Conservation (phyloP, 345 rosid genomes). For the Populus pruinosa region DNA sequence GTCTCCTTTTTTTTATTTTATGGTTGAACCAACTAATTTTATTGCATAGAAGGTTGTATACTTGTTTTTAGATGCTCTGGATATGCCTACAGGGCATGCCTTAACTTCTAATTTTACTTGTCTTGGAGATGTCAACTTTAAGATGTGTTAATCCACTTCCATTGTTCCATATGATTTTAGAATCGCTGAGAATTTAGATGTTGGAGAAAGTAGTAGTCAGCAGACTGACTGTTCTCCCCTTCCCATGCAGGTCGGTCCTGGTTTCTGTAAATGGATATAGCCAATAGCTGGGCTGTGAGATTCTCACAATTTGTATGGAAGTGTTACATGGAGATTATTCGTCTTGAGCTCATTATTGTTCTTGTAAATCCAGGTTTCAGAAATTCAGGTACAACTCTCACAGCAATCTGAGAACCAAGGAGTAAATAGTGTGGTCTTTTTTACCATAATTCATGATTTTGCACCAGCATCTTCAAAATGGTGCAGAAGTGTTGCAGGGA, state of each 20-base stretch:
- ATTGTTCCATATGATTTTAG: not conserved
- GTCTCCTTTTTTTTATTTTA: too few relatives aligned
- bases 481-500: not conserved
- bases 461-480: not conserved
- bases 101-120: not conserved
- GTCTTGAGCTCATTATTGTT: not conserved
- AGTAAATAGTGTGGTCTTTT: not conserved
- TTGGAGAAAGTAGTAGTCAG: not conserved
- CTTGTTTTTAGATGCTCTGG: not conserved
- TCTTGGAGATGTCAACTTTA: not conserved
- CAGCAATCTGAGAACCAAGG: not conserved
- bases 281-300: not conserved
- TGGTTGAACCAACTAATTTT: not conserved
- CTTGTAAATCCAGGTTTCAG: not conserved
- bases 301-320: not conserved
- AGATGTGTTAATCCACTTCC: not conserved
- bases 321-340: not conserved
- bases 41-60: not conserved
- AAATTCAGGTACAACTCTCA: not conserved
- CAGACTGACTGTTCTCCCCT: not conserved
- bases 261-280: not conserved
- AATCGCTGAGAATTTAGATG: not conserved
- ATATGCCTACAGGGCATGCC: not conserved
- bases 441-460: not conserved
- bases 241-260: not conserved